These are phyloP conservation scores for Syzygium oleosum DNA, from an alignment of 345 rosid species.

Conservation along the genomic window DNA sequence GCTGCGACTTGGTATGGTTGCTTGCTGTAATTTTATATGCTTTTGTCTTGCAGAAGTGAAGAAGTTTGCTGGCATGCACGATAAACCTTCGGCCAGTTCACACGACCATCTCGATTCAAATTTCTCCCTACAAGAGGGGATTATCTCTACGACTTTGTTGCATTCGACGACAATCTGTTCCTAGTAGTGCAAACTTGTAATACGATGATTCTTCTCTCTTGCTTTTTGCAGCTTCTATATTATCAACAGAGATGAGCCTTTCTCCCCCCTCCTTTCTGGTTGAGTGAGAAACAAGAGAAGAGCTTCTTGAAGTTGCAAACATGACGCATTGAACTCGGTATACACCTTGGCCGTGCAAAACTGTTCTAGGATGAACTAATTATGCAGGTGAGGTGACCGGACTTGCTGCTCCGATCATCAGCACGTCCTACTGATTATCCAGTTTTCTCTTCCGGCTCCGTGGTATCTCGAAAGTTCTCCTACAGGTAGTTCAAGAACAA, in stretches of 20 bases:
- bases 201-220: not conserved
- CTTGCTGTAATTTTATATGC: not conserved
- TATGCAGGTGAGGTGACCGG: not conserved
- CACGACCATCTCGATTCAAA: constrained; percentile 19
- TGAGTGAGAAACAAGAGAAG: not conserved
- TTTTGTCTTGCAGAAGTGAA: constrained; percentile 31
- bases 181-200: not conserved
- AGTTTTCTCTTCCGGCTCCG: not conserved
- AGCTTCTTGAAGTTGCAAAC: not conserved
- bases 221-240: not conserved
- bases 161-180: not conserved
- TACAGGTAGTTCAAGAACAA: not conserved
- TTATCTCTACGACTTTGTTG: not conserved
- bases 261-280: not conserved
- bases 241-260: not conserved
- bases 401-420: not conserved
- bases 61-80: constrained; percentile 49
- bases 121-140: not conserved
- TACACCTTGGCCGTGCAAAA: not conserved
- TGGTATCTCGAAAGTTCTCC: not conserved
- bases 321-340: not conserved
- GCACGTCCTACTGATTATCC: not conserved
- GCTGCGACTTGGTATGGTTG: not conserved
- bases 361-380: not conserved
- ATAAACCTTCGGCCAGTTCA: constrained; percentile 18